phyloP scores from a whole-genome alignment of 345 rosid genomes.

The Psidium guajava region DNA sequence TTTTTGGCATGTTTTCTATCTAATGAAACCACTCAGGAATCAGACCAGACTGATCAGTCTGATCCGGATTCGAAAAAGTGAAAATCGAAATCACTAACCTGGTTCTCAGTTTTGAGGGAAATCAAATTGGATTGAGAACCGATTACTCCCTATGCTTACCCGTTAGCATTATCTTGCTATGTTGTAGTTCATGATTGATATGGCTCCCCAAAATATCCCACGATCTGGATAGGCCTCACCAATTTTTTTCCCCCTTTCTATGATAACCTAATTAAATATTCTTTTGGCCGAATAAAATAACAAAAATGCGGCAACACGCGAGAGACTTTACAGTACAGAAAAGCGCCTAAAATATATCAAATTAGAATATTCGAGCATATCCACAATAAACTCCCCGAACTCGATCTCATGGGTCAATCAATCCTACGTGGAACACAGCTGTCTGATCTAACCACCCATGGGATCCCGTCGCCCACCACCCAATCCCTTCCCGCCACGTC shows the following conservation, averaged over 20 bases:
- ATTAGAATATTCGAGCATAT: conserved; percentile 22
- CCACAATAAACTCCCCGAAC: conserved; percentile 4
- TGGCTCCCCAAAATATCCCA: background rate
- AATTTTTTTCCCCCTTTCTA: background rate
- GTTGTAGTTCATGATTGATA: background rate
- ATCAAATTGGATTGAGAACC: no score
- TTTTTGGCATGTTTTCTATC: no score
- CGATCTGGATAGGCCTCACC: background rate
- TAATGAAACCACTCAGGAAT: no score
- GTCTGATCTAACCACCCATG: conserved; percentile 12
- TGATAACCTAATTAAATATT: background rate
- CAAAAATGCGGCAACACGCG: background rate
- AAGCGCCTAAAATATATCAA: background rate
- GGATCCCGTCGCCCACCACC: background rate
- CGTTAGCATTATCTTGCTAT: background rate
- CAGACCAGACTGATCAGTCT: no score
- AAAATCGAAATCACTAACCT: no score
- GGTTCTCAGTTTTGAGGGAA: no score
- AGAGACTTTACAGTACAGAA: background rate
- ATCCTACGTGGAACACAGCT: conserved; percentile 35
- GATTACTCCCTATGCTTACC: background rate
- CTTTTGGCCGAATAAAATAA: background rate
- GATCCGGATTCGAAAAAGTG: no score
- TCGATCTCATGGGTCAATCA: conserved; percentile 12
- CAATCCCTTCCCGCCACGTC: conserved; percentile 19